Conservation (phyloP, 176 grass and related monocot species). For the Aechmea fasciata region DNA sequence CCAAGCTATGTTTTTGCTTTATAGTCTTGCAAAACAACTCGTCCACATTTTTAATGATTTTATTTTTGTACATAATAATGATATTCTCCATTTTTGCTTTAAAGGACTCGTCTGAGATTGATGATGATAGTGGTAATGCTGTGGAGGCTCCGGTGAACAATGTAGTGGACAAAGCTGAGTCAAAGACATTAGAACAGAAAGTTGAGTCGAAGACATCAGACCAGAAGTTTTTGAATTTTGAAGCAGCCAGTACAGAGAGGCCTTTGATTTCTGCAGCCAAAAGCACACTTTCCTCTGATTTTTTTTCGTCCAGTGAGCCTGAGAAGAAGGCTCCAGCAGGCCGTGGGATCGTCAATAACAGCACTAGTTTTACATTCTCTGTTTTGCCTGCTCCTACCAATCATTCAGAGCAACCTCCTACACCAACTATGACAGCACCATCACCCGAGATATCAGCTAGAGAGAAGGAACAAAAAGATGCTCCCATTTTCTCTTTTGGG, state of each 20-base stretch:
- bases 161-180: slow-evolving; percentile 10
- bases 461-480: slow-evolving; percentile 6
- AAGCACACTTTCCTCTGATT: slow-evolving; percentile 14
- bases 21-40: too few species aligned
- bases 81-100: slow-evolving; percentile 5
- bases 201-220: background rate
- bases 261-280: slow-evolving; percentile 17
- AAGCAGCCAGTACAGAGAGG: slow-evolving; percentile 12
- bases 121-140: slow-evolving; percentile 40
- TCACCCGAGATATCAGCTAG: slow-evolving; percentile 16
- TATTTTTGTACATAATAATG: slow-evolving; percentile 2
- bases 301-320: slow-evolving; percentile 27
- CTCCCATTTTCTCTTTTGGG: slow-evolving; percentile 28
- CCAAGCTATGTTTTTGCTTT: too few species aligned
- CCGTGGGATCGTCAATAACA: slow-evolving; percentile 20
- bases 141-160: slow-evolving; percentile 14
- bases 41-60: background rate
- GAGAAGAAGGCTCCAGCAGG: slow-evolving; percentile 22
- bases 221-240: background rate
- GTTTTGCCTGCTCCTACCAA: slow-evolving; percentile 11
- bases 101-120: slow-evolving; percentile 39
- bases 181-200: slow-evolving; percentile 19
- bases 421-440: slow-evolving; percentile 8
- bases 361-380: slow-evolving; percentile 32
- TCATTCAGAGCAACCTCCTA: slow-evolving; percentile 14